Evolutionary conservation across 2,329 filamentous ascomycete genomes (phyloP), one percentile per base, ranked within the genome.

Genomic region (Cercospora nicotianae): DNA sequence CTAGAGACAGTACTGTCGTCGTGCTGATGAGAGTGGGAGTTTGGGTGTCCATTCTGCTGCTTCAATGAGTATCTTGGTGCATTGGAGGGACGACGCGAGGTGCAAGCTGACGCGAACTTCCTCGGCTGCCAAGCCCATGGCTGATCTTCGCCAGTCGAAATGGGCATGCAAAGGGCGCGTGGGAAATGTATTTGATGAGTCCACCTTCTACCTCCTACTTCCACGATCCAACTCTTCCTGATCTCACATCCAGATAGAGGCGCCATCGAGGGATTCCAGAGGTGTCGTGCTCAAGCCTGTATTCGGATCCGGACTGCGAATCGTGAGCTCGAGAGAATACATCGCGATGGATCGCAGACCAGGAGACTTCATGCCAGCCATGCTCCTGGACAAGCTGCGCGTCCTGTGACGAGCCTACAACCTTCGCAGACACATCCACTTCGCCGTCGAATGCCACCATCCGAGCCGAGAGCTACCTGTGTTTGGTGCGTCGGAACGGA

Each of bases 1-100:
- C 79, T 67, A 89, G 82, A 65, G 86, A 88, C 68, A 86, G 78
- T 51, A 86, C 72, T 5, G 87, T 89, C 5, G 84, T 83, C 53
- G 79, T 77, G 74, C 83, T 82, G 73, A 84, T 81, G 63, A 77
- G 61, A 8, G 70, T 62, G 28, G 71, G 69, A 3, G 64, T 23
- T 30, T 61, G 66, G 6, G 45, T 23, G 60, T 57, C 28, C 55
- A 62, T 60, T 60, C 63, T 66, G 33, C 3, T 62, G 45, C 58
- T 36, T 42, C 33, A 30, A 28, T 53, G 30, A 18, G 39, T 28
- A 2, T 33, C 3, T 53, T 53, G 48, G 4, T 28, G 48, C 20
- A 30, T 16, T 6, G 20, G 9, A 16, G 23, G 8, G 48, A 53
- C 13, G 48, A 53, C 48, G 48, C 48, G 48, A 53, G 12, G 9